phyloP scores from a whole-genome alignment of 208 protist species.

The Blastocrithidia nonstop region DNA sequence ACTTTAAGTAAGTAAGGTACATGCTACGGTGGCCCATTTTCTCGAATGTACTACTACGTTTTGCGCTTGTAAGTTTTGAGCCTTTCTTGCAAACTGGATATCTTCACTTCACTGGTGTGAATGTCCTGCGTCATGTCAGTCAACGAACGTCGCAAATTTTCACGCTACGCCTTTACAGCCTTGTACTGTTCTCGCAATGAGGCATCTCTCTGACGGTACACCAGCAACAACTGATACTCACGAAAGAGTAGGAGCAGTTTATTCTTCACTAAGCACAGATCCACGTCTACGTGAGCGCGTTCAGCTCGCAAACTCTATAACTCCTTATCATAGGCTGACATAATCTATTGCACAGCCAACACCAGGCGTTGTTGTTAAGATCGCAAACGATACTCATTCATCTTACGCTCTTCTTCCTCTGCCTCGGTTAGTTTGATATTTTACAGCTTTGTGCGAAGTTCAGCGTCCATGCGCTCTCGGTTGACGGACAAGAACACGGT shows the following conservation, averaged over 20 bases:
- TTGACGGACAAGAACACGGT: constrained; percentile 27
- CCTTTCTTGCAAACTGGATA: constrained; percentile 45
- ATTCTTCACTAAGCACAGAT: constrained; percentile 87
- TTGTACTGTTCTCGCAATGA: constrained; percentile 48
- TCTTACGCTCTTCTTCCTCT: constrained; percentile 74
- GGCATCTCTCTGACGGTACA: constrained; percentile 86
- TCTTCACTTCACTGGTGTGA: constrained; percentile 17
- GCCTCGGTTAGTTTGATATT: constrained; percentile 59
- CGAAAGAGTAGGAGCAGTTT: constrained; percentile 86
- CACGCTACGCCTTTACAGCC: constrained; percentile 31
- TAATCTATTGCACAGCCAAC: constrained; percentile 20
- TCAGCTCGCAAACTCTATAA: constrained; percentile 64
- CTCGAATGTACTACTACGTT: constrained; percentile 74
- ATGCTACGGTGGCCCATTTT: constrained; percentile 31
- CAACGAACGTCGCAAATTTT: constrained; percentile 44
- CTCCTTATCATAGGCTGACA: constrained; percentile 56
- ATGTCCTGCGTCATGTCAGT: constrained; percentile 36
- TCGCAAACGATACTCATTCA: constrained; percentile 28
- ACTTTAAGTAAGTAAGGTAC: constrained; percentile 73
- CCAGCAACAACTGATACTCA: constrained; percentile 89
- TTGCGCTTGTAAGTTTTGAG: constrained; percentile 61
- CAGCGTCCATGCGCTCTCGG: constrained; percentile 67
- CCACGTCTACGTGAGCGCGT: constrained; percentile 79
- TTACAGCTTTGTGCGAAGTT: constrained; percentile 65
- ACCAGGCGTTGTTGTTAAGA: constrained; percentile 53